Evolutionary conservation across 305 asterid species (phyloP).

Genomic region (Fraxinus albicans): DNA sequence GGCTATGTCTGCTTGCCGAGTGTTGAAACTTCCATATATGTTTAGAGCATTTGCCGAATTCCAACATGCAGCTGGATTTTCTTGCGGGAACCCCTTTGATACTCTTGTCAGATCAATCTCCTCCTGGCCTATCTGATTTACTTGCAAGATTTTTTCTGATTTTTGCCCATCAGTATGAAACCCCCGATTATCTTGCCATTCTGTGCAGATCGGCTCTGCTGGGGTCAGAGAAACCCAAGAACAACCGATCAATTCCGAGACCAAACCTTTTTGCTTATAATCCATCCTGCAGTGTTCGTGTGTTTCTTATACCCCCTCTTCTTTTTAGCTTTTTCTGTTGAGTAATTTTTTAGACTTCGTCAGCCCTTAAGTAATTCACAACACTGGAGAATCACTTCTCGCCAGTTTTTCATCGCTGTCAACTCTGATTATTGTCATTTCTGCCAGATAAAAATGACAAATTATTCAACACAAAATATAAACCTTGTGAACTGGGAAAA

Average conservation of each 20-base stretch:
- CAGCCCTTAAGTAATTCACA: neutral
- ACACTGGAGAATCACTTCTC: neutral
- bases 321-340: neutral
- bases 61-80: conserved; percentile 30
- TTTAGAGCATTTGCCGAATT: conserved; percentile 18
- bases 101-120: conserved; percentile 23
- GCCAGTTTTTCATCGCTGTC: neutral
- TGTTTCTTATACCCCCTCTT: conserved; percentile 18
- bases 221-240: conserved; percentile 73
- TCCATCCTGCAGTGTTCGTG: conserved; percentile 46
- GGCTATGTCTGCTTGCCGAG: conserved; percentile 12
- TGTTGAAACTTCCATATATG: conserved; percentile 8
- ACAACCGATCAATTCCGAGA: conserved; percentile 30
- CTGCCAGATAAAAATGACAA: neutral
- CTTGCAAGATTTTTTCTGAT: conserved; percentile 19
- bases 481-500: neutral
- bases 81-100: conserved; percentile 23
- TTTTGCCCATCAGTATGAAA: conserved; percentile 20
- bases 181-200: conserved; percentile 28
- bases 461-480: neutral
- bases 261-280: conserved; percentile 32
- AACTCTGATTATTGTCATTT: neutral
- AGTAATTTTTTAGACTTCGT: neutral
- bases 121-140: conserved; percentile 15
- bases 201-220: conserved; percentile 50